Base-by-base conservation (phyloP, 345 rosid genomes). In the Populus nigra region DNA sequence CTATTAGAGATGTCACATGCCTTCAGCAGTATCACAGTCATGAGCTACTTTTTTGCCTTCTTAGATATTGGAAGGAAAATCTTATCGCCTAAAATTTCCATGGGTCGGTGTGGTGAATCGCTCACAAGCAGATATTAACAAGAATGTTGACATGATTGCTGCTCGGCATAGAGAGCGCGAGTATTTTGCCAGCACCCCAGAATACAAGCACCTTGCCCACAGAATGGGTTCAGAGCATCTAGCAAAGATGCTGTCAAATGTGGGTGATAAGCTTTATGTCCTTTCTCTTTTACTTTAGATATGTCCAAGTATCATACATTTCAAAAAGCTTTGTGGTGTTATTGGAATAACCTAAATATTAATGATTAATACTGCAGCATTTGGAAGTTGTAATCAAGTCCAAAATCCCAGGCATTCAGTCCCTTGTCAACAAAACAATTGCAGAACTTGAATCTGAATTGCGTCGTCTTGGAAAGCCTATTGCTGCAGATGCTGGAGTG, bases 21-120 rank as follows among this genome's bases (percentile, higher is more conserved):
- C 71, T 53, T 67, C 15, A 27, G 31, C 50, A 15, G 22, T 5
- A 47, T 74, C 36, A 55, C 55, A 68, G 43, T 59, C 65, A 55
- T 73, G n/a, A 76, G 8, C 15, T 36, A 41, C 72, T 49, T 71
- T 78, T 75, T 78, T 75, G 75, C 66, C 74, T 83, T 62, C 59
- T 36, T 80, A 96, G 99, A 94, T 93, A 41, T 73, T 96, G 87
- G 99, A 96, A 87, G 99, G 99, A 77, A 94, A 83, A 87, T 73
- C 97, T 9, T 93, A 87, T 75, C 91, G 92, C 78, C 90, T 96
- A 55, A 96, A 96, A 68, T 96, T 85, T 86, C 98, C 99, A 41
- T 96, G 99, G 99, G 85, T 96, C 83, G 99, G 99, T 84, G 98
- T 96, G 43, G 99, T 96, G 76, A 96, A 96, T 73, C 97, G 99